phyloP scores from a whole-genome alignment of 257 asterid species.

The Nicotiana tabacum region DNA sequence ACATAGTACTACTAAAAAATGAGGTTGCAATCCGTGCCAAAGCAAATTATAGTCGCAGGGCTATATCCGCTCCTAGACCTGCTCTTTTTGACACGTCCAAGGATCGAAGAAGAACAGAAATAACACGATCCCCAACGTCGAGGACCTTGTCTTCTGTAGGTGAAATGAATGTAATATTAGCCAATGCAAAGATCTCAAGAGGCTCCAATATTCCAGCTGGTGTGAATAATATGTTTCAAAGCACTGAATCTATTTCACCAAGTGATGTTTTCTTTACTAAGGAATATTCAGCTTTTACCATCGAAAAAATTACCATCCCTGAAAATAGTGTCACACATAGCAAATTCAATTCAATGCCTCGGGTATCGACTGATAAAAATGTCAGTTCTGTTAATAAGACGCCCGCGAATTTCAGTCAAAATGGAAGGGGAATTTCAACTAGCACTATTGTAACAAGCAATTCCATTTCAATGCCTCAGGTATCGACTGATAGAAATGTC shows the following conservation, averaged over 20 bases:
- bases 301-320: no score
- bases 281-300: slow-evolving; percentile 19
- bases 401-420: no score
- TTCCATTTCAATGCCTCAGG: slow-evolving; percentile 31
- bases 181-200: slow-evolving; percentile 39
- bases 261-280: slow-evolving; percentile 57
- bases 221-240: slow-evolving; percentile 21
- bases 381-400: no score
- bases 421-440: no score
- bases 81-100: slow-evolving; percentile 12
- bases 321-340: neutral
- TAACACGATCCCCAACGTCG: slow-evolving; percentile 14
- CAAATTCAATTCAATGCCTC: no score
- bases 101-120: slow-evolving; percentile 21
- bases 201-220: slow-evolving; percentile 1
- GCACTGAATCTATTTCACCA: slow-evolving; percentile 56
- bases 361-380: no score
- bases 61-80: slow-evolving; percentile 48
- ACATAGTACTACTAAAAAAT: neutral
- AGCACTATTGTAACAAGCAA: neutral
- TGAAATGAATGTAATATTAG: slow-evolving; percentile 61
- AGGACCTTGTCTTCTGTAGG: slow-evolving; percentile 33
- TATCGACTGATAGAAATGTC: neutral
- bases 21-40: slow-evolving; percentile 13
- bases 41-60: slow-evolving; percentile 28